A percentile compares a stretch with the other conserved stretches of the same genome.
Conservation (phyloP, 768 basidiomycete genomes). For the Podaxis carcinomalis region DNA sequence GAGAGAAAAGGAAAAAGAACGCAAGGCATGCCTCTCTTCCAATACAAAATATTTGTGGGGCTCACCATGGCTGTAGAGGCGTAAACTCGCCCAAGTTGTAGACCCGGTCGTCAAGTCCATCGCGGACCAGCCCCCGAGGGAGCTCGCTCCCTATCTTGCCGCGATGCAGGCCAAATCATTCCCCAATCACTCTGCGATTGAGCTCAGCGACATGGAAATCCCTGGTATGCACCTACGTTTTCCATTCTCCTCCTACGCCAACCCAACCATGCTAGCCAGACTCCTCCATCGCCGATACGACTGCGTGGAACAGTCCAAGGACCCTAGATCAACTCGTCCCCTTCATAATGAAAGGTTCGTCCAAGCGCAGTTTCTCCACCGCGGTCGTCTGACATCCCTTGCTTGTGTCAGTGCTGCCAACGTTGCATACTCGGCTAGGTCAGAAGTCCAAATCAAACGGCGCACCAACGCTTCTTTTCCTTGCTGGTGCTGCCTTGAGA, state of each 20-base stretch:
- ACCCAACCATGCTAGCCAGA: slow-evolving; percentile 44
- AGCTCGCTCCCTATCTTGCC: slow-evolving; percentile 60
- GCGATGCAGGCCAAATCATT: slow-evolving; percentile 67
- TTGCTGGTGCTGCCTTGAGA: slow-evolving; percentile 86
- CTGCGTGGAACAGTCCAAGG: slow-evolving; percentile 64
- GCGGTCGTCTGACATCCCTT: not conserved
- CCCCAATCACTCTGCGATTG: slow-evolving; percentile 65
- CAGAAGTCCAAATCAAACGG: slow-evolving; percentile 76
- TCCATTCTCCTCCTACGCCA: not conserved
- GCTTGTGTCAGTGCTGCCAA: slow-evolving; percentile 52
- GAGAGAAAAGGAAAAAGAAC: slow-evolving; percentile 70
- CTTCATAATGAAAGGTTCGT: slow-evolving; percentile 72
- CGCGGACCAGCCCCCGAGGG: slow-evolving; percentile 51
- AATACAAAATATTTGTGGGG: not conserved
- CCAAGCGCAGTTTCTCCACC: not conserved
- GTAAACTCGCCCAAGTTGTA: slow-evolving; percentile 48
- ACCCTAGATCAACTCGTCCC: slow-evolving; percentile 67
- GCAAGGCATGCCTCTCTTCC: slow-evolving; percentile 57
- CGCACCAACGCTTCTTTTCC: slow-evolving; percentile 82
- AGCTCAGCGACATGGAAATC: slow-evolving; percentile 75
- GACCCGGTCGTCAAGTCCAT: slow-evolving; percentile 39
- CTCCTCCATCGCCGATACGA: slow-evolving; percentile 71
- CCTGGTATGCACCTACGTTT: slow-evolving; percentile 51
- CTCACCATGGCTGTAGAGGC: slow-evolving; percentile 42
- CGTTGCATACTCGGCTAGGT: slow-evolving; percentile 61